These are phyloP conservation scores for Triticum aestivum DNA, from an alignment of 176 grass and related monocot genomes.

Conservation along the genomic window DNA sequence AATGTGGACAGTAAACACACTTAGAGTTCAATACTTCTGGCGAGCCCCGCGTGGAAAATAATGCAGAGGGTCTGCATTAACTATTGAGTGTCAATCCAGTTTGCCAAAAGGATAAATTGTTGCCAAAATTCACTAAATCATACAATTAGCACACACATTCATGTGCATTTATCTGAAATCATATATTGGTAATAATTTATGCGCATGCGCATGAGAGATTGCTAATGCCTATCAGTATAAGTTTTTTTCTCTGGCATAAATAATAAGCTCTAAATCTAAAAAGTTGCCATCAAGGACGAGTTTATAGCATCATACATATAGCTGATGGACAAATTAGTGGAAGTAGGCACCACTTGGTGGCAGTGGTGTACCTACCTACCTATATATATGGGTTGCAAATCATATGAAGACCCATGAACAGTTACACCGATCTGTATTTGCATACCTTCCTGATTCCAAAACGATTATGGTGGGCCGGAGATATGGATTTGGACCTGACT, in stretches of 20 bases:
- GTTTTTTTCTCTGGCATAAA: neutral
- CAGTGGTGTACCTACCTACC: neutral
- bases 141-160: too few species aligned
- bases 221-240: too few species aligned
- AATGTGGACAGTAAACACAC: neutral
- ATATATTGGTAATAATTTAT: neutral
- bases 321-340: conserved; percentile 18
- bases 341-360: conserved; percentile 10
- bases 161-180: too few species aligned
- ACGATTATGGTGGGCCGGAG: neutral
- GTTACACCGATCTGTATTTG: neutral
- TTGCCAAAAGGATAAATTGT: too few species aligned
- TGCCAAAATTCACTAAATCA: too few species aligned
- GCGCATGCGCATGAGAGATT: too few species aligned
- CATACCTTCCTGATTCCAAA: conserved; percentile 27
- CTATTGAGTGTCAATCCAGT: too few species aligned
- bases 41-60: neutral
- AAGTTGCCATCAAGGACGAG: neutral
- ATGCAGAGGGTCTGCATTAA: too few species aligned
- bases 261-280: neutral
- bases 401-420: conserved; percentile 10
- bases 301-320: too few species aligned
- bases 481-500: conserved; percentile 24
- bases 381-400: neutral
- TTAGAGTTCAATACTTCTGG: neutral